These are phyloP conservation scores for Pichia terricola DNA, from an alignment of 1,139 yeast genomes.

Conservation along the genomic window DNA sequence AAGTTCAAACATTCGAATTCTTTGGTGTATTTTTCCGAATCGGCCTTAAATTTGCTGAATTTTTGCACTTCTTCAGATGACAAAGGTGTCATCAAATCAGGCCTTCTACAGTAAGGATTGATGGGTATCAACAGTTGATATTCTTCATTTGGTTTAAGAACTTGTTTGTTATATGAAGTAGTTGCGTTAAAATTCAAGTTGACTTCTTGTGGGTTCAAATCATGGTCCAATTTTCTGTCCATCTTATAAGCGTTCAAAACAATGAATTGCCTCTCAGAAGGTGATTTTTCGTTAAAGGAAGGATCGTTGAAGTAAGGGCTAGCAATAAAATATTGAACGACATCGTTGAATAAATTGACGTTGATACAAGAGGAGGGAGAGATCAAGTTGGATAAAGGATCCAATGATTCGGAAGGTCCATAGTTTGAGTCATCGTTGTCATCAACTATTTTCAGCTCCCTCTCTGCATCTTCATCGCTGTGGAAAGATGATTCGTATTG, in stretches of 20 bases:
- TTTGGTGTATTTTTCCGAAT: conserved; percentile 38
- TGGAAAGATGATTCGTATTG: not conserved
- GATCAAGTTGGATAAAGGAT: not conserved
- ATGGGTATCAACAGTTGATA: conserved; percentile 37
- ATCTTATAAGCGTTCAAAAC: conserved; percentile 17
- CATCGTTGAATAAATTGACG: conserved; percentile 24
- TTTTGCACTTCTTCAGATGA: conserved; percentile 41
- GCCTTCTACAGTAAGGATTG: conserved; percentile 44
- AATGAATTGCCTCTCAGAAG: conserved; percentile 26
- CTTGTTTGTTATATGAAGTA: conserved; percentile 26
- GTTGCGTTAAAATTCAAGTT: conserved; percentile 26
- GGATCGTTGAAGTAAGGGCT: conserved; percentile 28
- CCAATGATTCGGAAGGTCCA: conserved; percentile 1
- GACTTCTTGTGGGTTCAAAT: conserved; percentile 2
- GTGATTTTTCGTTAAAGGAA: conserved; percentile 29
- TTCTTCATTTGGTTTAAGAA: conserved; percentile 21
- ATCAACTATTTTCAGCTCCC: conserved; percentile 2
- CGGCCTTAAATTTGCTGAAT: conserved; percentile 40
- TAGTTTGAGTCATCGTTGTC: conserved; percentile 5
- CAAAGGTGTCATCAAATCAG: conserved; percentile 50
- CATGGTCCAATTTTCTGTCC: not conserved
- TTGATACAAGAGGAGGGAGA: conserved; percentile 11
- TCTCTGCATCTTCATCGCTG: conserved; percentile 13
- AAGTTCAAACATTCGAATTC: conserved; percentile 57
- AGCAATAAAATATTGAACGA: conserved; percentile 22